phyloP scores from a whole-genome alignment of 495 filamentous ascomycete species.

The Hypoxylon cercidicola region DNA sequence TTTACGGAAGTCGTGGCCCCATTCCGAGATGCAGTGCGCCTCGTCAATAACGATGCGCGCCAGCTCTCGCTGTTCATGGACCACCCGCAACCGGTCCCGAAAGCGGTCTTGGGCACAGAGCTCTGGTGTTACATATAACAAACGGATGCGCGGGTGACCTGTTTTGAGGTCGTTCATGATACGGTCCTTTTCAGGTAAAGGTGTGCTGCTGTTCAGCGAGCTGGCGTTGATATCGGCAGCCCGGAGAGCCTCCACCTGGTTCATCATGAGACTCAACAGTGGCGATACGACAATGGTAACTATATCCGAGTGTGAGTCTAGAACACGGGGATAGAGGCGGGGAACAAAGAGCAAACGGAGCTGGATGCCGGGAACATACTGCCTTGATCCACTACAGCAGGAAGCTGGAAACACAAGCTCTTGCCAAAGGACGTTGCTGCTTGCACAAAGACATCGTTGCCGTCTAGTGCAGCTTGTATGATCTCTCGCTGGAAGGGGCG shows the following conservation, averaged over 20 bases:
- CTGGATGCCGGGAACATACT: slow-evolving; percentile 59
- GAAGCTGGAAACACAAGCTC: slow-evolving; percentile 92
- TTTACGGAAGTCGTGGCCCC: slow-evolving; percentile 97
- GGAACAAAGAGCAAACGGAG: slow-evolving; percentile 4
- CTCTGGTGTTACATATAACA: slow-evolving; percentile 95
- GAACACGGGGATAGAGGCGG: background rate
- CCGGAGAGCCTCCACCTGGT: slow-evolving; percentile 86
- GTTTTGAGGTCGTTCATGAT: slow-evolving; percentile 84
- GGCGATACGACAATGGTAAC: slow-evolving; percentile 94
- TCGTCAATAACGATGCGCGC: slow-evolving; percentile 91
- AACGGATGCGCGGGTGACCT: slow-evolving; percentile 82
- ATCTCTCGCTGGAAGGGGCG: slow-evolving; percentile 90
- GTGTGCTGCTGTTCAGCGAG: slow-evolving; percentile 85
- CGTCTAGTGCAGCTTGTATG: slow-evolving; percentile 79
- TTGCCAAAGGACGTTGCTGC: slow-evolving; percentile 98
- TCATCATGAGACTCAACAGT: slow-evolving; percentile 91
- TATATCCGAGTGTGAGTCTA: slow-evolving; percentile 45
- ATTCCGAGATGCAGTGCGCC: slow-evolving; percentile 97
- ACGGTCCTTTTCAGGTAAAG: slow-evolving; percentile 66
- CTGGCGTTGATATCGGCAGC: slow-evolving; percentile 79
- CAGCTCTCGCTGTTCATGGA: slow-evolving; percentile 85
- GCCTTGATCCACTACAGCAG: slow-evolving; percentile 85
- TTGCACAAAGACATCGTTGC: slow-evolving; percentile 93
- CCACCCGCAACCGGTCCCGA: slow-evolving; percentile 73
- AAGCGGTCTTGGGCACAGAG: slow-evolving; percentile 82